Percentiles rank a stretch among this genome's conserved stretches.
Evolutionary conservation across 2,329 filamentous ascomycete species (phyloP).

Genomic region (Ciborinia camelliae): DNA sequence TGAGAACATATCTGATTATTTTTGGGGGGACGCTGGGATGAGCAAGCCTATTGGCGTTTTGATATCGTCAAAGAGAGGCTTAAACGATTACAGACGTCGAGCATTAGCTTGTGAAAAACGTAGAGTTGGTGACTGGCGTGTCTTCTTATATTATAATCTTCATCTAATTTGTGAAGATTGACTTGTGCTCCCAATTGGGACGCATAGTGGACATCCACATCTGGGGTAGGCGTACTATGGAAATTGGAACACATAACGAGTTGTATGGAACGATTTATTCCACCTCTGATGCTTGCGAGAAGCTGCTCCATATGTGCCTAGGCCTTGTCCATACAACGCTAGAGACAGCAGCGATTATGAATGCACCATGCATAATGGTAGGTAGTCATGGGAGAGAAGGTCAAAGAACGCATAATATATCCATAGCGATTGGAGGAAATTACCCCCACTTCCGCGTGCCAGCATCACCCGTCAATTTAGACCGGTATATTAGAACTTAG

Average conservation of each 20-base stretch:
- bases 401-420: not conserved
- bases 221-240: not conserved
- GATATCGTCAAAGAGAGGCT: not conserved
- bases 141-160: not conserved
- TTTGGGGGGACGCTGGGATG: conserved; percentile 17
- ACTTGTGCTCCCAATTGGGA: not conserved
- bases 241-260: not conserved
- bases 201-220: not conserved
- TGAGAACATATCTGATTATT: conserved; percentile 37
- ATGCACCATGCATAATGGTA: not conserved
- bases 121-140: not conserved
- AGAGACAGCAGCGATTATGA: not conserved
- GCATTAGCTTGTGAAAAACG: no score
- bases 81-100: not conserved
- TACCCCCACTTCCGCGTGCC: not conserved
- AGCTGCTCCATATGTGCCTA: not conserved
- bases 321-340: not conserved
- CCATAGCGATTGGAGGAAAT: not conserved
- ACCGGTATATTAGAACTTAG: not conserved
- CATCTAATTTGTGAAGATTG: not conserved
- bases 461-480: not conserved
- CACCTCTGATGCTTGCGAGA: conserved; percentile 5
- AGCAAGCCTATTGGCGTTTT: not conserved
- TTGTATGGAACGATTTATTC: not conserved
- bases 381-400: not conserved